Percentiles rank a stretch among this genome's conserved stretches.
phyloP scores from a whole-genome alignment of 306 rosid genomes.

The Dryas octopetala region DNA sequence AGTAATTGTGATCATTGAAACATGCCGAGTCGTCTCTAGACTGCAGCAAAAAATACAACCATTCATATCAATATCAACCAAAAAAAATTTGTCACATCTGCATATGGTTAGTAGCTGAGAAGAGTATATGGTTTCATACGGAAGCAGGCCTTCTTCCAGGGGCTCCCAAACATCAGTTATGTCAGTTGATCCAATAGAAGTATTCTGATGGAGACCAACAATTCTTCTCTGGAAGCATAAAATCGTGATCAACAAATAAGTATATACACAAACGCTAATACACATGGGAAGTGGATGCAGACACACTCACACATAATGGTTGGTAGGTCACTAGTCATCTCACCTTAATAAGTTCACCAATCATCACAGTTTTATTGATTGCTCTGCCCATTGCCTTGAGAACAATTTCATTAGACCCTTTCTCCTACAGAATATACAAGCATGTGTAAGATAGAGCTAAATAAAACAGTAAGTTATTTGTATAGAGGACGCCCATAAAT shows the following conservation, averaged over 20 bases:
- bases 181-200: slow-evolving; percentile 74
- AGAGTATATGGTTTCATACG: slow-evolving; percentile 50
- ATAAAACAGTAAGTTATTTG: background rate
- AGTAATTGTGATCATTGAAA: slow-evolving; percentile 80
- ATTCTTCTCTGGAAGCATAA: slow-evolving; percentile 72
- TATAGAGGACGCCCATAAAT: background rate
- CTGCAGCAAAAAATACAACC: slow-evolving; percentile 41
- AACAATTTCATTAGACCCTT: slow-evolving; percentile 66
- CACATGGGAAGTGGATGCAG: background rate
- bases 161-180: slow-evolving; percentile 90
- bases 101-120: background rate
- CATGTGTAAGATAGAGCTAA: slow-evolving; percentile 5
- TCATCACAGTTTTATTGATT: slow-evolving; percentile 85
- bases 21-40: slow-evolving; percentile 88
- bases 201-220: slow-evolving; percentile 76
- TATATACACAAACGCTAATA: background rate
- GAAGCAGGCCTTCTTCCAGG: slow-evolving; percentile 89
- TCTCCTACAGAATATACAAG: slow-evolving; percentile 50
- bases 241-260: slow-evolving; percentile 20
- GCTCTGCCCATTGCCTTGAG: slow-evolving; percentile 97
- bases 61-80: slow-evolving; percentile 8
- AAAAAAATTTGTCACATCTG: slow-evolving; percentile 16
- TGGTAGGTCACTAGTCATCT: slow-evolving; percentile 17
- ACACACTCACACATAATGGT: background rate
- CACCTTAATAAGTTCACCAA: slow-evolving; percentile 83